phyloP scores from a whole-genome alignment of 306 rosid species.

The Crotalaria pallida region DNA sequence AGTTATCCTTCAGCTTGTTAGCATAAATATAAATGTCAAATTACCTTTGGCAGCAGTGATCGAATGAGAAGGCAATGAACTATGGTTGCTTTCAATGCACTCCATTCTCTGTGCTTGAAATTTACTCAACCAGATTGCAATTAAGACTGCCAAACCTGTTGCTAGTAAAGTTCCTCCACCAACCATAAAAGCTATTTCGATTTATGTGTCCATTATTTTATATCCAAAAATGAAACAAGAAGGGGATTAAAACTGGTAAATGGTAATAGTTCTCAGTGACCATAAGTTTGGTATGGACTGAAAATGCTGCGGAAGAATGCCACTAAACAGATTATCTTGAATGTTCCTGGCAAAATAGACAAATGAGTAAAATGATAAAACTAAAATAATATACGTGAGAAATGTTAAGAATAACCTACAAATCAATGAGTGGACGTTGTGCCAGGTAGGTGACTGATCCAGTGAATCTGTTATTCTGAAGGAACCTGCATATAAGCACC shows the following conservation, averaged over 20 bases:
- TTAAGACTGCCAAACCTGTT: conserved; percentile 53
- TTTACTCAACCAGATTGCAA: conserved; percentile 42
- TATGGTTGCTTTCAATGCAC: conserved; percentile 31
- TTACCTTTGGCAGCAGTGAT: conserved; percentile 46
- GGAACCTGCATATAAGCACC: conserved; percentile 46
- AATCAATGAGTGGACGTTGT: conserved; percentile 68
- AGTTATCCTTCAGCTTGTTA: too few species aligned
- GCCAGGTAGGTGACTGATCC: conserved; percentile 87
- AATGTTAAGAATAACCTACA: conserved; percentile 40
- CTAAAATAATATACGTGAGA: background rate
- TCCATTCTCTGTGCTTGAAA: conserved; percentile 23
- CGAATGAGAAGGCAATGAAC: conserved; percentile 39
- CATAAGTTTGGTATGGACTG: conserved; percentile 78
- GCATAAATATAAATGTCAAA: too few species aligned
- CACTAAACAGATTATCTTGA: conserved; percentile 77
- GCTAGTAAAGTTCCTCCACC: conserved; percentile 66
- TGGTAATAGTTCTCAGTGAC: conserved; percentile 37
- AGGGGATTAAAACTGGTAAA: background rate
- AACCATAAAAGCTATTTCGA: conserved; percentile 49
- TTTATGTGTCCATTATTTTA: background rate
- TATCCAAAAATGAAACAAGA: background rate
- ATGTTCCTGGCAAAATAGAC: conserved; percentile 55
- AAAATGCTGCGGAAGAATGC: conserved; percentile 74
- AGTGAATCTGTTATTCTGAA: conserved; percentile 70
- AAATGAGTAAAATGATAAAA: conserved; percentile 14